Percentiles rank a stretch among this genome's conserved stretches.
Conservation (phyloP, 129 eudicot species). For the Helianthus annuus region HanXRQr2.0-SUNRISE NC_035438.2:75711257-75711756, state of each 20-base stretch:
- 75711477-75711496: not conserved
- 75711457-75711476: not conserved
- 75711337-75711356: slow-evolving; percentile 84
- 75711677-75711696: too few species aligned
- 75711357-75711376: slow-evolving; percentile 70
- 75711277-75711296: not conserved
- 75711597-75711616: too few species aligned
- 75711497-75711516: not conserved
- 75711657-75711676: too few species aligned
- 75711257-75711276: not conserved
- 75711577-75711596: too few species aligned
- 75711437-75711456: not conserved
- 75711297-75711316: slow-evolving; percentile 44
- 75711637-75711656: too few species aligned
- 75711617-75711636: too few species aligned
- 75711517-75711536: not conserved
- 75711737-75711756: slow-evolving; percentile 48
- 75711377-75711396: slow-evolving; percentile 68
- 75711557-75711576: not conserved
- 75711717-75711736: not conserved
- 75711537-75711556: not conserved
- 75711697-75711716: not conserved
- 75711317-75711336: slow-evolving; percentile 76
- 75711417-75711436: not conserved
- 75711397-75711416: not conserved